Conservation (phyloP, 2,329 filamentous ascomycete species). For the Helotiales sp. region DNA sequence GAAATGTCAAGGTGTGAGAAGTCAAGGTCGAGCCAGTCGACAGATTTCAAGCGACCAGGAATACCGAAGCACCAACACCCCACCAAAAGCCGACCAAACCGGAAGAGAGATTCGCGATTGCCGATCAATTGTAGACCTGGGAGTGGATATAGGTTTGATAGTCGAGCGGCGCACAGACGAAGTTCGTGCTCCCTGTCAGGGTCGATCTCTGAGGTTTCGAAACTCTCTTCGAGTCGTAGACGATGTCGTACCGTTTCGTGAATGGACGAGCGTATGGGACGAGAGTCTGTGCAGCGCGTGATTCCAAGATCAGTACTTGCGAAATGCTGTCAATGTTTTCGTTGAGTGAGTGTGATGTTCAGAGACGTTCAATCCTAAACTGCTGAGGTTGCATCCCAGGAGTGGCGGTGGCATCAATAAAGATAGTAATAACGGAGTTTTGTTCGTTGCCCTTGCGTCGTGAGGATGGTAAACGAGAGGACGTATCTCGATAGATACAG, state of each 20-base stretch:
- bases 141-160: conserved; percentile 5
- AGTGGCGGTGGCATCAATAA: neutral
- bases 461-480: conserved; percentile 15
- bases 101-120: conserved; percentile 4
- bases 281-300: neutral
- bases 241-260: conserved; percentile 3
- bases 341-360: neutral
- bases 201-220: conserved; percentile 12
- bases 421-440: conserved; percentile 2
- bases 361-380: neutral
- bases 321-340: neutral
- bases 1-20: neutral
- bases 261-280: neutral
- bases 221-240: neutral
- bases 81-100: conserved; percentile 5
- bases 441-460: conserved; percentile 3
- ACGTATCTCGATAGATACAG: conserved; percentile 18
- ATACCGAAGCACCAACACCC: neutral
- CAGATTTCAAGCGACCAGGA: neutral
- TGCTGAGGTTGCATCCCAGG: neutral
- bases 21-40: conserved; percentile 8
- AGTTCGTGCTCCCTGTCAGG: conserved; percentile 15
- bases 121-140: neutral
- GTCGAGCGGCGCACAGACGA: conserved; percentile 14
- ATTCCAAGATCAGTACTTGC: neutral